A percentile compares a stretch with the other conserved stretches of the same genome.
These are phyloP conservation scores for Marchantia polymorpha DNA, from an alignment of 225 moss, liverwort and hornwort species.

Conservation along the genomic window DNA sequence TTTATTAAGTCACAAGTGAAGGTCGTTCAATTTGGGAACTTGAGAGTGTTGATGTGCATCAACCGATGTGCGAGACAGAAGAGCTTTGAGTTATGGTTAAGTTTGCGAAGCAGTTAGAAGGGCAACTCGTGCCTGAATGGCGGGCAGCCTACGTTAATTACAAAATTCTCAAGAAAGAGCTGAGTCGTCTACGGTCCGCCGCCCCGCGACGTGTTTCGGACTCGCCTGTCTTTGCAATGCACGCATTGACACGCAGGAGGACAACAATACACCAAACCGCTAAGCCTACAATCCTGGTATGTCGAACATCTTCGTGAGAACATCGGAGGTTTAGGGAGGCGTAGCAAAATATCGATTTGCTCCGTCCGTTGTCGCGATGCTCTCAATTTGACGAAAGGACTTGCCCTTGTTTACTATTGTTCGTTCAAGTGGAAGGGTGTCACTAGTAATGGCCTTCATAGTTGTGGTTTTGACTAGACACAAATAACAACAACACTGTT, in stretches of 20 bases:
- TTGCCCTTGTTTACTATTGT: not conserved
- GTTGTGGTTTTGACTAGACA: not conserved
- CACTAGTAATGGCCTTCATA: not conserved
- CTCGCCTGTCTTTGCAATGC: slow-evolving; percentile 5
- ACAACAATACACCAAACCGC: not conserved
- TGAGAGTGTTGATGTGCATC: not conserved
- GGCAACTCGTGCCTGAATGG: slow-evolving; percentile 71
- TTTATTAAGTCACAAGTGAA: too few relatives aligned
- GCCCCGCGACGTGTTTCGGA: slow-evolving; percentile 5
- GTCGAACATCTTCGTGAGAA: not conserved
- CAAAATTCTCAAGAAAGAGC: slow-evolving; percentile 57
- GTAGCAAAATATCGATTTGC: not conserved
- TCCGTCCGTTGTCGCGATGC: not conserved
- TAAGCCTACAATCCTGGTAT: not conserved
- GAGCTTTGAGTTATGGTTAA: slow-evolving; percentile 52
- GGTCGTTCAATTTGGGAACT: too few relatives aligned
- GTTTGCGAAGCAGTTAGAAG: slow-evolving; percentile 67
- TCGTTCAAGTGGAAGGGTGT: not conserved
- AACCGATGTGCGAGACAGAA: not conserved
- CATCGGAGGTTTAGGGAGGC: not conserved
- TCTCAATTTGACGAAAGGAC: not conserved
- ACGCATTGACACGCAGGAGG: slow-evolving; percentile 9
- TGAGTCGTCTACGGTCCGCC: slow-evolving; percentile 27
- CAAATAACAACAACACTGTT: not conserved
- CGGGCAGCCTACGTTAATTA: slow-evolving; percentile 63